Conservation (phyloP, 2,329 filamentous ascomycete species). For the Colletotrichum simmondsii region DNA sequence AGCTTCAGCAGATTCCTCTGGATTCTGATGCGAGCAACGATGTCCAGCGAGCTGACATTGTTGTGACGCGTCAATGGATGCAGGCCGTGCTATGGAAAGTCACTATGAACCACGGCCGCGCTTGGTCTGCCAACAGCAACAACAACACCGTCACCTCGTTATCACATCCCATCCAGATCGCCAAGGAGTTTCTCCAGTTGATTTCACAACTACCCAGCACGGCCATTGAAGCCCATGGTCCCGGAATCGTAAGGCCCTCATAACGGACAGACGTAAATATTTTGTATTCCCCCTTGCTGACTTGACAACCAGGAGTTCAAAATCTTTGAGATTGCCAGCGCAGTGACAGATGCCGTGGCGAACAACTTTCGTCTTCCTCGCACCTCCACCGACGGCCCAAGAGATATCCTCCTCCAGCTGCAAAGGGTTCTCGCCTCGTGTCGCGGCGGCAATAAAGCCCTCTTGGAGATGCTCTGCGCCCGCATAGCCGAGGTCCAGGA, state of each 20-base stretch:
- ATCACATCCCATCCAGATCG: slow-evolving; percentile 53
- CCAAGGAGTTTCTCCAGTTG: slow-evolving; percentile 55
- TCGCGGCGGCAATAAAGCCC: slow-evolving; percentile 53
- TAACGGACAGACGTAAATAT: too few relatives aligned
- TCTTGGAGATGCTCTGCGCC: slow-evolving; percentile 46
- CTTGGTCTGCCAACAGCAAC: slow-evolving; percentile 27
- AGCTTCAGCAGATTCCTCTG: slow-evolving; percentile 51
- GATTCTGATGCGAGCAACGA: slow-evolving; percentile 56
- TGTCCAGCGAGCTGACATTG: slow-evolving; percentile 60
- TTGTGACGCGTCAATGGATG: slow-evolving; percentile 63
- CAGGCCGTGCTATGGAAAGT: slow-evolving; percentile 59
- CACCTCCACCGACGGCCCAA: slow-evolving; percentile 36
- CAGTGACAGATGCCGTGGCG: slow-evolving; percentile 53
- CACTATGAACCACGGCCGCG: slow-evolving; percentile 45
- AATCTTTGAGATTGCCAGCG: slow-evolving; percentile 58
- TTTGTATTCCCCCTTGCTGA: not conserved
- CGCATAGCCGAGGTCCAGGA: slow-evolving; percentile 34
- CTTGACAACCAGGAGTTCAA: slow-evolving; percentile 49
- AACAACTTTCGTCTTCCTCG: slow-evolving; percentile 38
- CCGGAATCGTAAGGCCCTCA: slow-evolving; percentile 48
- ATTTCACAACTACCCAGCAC: slow-evolving; percentile 55
- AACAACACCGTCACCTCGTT: slow-evolving; percentile 35
- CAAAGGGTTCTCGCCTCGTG: slow-evolving; percentile 53
- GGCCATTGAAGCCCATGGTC: slow-evolving; percentile 60
- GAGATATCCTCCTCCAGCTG: slow-evolving; percentile 49